Base-by-base conservation (phyloP, 208 protist species). In the Borovskyia barvae region DNA sequence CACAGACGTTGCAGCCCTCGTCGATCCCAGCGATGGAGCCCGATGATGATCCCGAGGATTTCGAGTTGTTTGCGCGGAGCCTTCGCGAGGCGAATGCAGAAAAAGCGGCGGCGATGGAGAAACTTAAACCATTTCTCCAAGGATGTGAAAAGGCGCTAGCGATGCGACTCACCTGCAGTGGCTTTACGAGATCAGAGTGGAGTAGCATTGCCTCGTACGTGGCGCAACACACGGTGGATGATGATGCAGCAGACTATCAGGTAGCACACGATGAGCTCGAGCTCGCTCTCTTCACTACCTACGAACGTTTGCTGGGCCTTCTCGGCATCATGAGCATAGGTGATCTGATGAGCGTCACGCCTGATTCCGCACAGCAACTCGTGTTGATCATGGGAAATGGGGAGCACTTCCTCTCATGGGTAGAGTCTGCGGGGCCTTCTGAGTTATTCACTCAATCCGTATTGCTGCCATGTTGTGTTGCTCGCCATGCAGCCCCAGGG, bases 31-130 rank as follows among this genome's bases (percentile, higher is more conserved):
- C 32, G 25, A 87, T 85, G 75, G 85, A 87, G 45, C 35, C 60
- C 1, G 78, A 67, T 9, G 87, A 94, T 45, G 78, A 89, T 45
- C 74, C 72, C 0, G 81, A 87, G n/a, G 87, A 93, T 61, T 91
- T 79, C 33, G 60, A 42, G 7, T 50, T 65, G 9, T 54, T 90
- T 14, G 42, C 59, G 5, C 60, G 58, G 20, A 36, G 28, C 28
- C 54, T 61, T 33, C 19, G 20, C 15, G 35, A 14, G 3, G 40
- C 37, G 5, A 76, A 76, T 33, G 56, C 45, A 9, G 51, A 63
- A 33, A 76, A 76, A 46, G 14, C 17, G 14, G 15, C 55, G 14
- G 66, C 65, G 3, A 15, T 66, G 41, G 30, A 9, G n/a, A 40
- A 66, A 25, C 53, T 78, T 17, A 48, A 22, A 0, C 35, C 45